Conservation (phyloP, 306 rosid genomes). For the Castanea sativa region DNA sequence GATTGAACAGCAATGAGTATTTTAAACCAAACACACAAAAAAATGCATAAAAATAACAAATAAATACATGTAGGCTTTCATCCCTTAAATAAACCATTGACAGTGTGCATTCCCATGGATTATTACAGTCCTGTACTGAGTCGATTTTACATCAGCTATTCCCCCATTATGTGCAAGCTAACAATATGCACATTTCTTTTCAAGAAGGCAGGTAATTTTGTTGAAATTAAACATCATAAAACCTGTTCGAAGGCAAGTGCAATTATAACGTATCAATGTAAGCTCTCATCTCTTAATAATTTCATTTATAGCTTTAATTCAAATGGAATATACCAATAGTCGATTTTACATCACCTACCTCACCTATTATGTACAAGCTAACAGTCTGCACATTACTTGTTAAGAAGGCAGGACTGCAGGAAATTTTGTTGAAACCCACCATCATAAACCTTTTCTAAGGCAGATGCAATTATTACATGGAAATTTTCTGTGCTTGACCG, state of each 20-base stretch:
- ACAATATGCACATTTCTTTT: too few relatives aligned
- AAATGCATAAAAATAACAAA: background rate
- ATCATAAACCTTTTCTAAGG: background rate
- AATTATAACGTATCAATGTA: too few relatives aligned
- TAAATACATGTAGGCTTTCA: background rate
- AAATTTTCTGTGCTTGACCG: background rate
- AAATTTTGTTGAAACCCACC: background rate
- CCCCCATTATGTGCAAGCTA: background rate
- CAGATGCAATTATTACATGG: background rate
- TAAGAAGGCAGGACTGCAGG: background rate
- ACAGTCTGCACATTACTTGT: background rate
- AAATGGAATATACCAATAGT: background rate
- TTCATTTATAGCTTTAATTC: background rate
- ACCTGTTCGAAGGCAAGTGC: too few relatives aligned
- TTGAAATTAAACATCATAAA: too few relatives aligned
- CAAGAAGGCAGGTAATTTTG: too few relatives aligned
- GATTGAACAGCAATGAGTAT: slow-evolving; percentile 6
- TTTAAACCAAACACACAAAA: background rate
- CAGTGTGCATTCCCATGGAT: background rate
- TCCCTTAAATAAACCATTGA: background rate
- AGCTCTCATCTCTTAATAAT: too few relatives aligned
- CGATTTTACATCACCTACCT: background rate
- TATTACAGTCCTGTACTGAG: background rate
- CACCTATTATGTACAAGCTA: background rate
- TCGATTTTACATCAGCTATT: background rate